Conservation (phyloP, 192 early-diverging fungal genomes). For the Podila verticillata region DNA sequence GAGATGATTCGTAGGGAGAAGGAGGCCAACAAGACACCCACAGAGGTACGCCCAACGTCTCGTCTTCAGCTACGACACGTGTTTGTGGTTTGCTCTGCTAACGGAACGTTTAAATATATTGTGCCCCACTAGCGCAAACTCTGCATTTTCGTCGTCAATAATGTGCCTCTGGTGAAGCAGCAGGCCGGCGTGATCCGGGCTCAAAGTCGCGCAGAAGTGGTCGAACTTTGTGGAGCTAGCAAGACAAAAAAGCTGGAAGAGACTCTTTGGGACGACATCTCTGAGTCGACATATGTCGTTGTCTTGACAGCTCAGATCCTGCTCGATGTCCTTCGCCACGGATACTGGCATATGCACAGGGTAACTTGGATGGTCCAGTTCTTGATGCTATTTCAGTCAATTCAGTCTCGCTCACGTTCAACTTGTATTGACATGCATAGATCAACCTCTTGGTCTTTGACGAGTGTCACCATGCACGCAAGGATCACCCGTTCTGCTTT, state of each 20-base stretch:
- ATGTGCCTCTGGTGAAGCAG: slow-evolving; percentile 88
- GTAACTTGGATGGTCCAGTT: no score
- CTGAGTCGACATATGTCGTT: slow-evolving; percentile 70
- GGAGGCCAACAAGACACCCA: no score
- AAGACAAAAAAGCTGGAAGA: slow-evolving; percentile 71
- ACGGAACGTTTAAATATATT: no score
- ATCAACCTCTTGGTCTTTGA: slow-evolving; percentile 90
- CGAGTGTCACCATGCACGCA: slow-evolving; percentile 89
- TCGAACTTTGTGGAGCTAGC: slow-evolving; percentile 71
- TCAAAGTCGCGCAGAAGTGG: slow-evolving; percentile 72
- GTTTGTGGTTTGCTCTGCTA: no score
- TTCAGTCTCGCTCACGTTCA: no score
- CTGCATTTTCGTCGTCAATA: slow-evolving; percentile 83
- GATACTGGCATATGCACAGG: no score
- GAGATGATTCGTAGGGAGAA: slow-evolving; percentile 61
- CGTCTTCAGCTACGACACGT: no score
- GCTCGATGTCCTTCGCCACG: slow-evolving; percentile 73
- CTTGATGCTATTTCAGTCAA: no score
- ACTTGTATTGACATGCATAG: slow-evolving; percentile 23
- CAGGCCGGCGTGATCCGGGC: slow-evolving; percentile 76
- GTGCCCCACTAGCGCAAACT: slow-evolving; percentile 48
- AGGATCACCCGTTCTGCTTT: slow-evolving; percentile 75
- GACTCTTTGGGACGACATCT: slow-evolving; percentile 67
- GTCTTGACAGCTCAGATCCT: slow-evolving; percentile 92
- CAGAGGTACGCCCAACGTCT: no score